A percentile compares a stretch with the other conserved stretches of the same genome.
phyloP scores from a whole-genome alignment of 257 asterid genomes.

The Solanum bulbocastanum region DNA sequence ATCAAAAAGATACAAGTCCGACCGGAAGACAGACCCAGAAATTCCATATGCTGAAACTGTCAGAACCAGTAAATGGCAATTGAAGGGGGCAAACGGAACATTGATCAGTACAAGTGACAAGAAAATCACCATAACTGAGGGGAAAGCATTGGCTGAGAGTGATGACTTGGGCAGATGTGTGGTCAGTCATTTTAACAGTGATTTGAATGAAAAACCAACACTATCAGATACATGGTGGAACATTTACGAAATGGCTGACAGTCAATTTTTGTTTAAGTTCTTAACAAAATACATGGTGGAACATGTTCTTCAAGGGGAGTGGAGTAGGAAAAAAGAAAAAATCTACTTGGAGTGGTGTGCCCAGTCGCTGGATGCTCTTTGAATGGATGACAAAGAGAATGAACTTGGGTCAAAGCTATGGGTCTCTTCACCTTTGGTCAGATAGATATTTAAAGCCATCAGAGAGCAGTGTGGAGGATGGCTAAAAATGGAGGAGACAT shows the following conservation, averaged over 20 bases:
- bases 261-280: background rate
- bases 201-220: background rate
- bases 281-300: background rate
- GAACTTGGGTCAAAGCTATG: background rate
- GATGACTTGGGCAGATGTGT: background rate
- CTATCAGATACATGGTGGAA: background rate
- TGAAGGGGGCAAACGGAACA: background rate
- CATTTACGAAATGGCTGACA: background rate
- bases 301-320: background rate
- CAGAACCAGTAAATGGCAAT: background rate
- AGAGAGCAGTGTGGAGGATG: background rate
- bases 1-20: background rate
- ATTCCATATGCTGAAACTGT: background rate
- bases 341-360: background rate
- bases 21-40: background rate
- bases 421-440: background rate
- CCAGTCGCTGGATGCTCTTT: background rate
- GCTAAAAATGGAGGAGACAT: background rate
- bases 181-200: background rate
- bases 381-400: background rate
- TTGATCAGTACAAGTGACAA: background rate
- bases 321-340: background rate
- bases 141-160: background rate
- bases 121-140: background rate
- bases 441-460: background rate